phyloP scores from a whole-genome alignment of 805 yeast genomes.

The Vanderwaltozyma tropicalis region DNA sequence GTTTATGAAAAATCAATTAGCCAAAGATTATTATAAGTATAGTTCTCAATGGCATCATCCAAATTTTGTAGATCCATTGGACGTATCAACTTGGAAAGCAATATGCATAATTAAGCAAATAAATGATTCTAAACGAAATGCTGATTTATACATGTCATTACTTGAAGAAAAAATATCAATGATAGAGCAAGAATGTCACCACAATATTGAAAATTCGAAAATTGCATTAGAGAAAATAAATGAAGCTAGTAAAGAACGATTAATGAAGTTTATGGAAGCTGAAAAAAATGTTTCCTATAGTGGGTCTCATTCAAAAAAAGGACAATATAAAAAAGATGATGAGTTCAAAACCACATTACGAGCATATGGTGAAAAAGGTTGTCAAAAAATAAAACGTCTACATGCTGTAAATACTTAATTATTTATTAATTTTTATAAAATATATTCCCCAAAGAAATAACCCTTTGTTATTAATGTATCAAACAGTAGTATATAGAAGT shows the following conservation, averaged over 20 bases:
- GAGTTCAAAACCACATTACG: background rate
- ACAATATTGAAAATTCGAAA: background rate
- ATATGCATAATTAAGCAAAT: slow-evolving; percentile 20
- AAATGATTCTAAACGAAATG: slow-evolving; percentile 6
- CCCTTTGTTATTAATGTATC: background rate
- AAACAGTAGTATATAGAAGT: too few relatives aligned
- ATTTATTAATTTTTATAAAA: too few relatives aligned
- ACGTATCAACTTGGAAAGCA: slow-evolving; percentile 28
- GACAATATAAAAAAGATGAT: background rate
- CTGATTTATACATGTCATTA: slow-evolving; percentile 11
- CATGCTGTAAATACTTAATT: too few relatives aligned
- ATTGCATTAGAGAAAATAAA: too few relatives aligned
- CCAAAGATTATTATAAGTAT: slow-evolving; percentile 14
- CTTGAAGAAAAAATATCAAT: slow-evolving; percentile 14
- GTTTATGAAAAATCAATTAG: slow-evolving; percentile 15
- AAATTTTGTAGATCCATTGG: slow-evolving; percentile 21
- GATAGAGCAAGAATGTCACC: background rate
- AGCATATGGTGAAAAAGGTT: slow-evolving; percentile 2
- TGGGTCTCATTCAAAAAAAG: too few relatives aligned
- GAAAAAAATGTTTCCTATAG: background rate
- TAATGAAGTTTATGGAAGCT: background rate
- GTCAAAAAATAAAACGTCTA: background rate
- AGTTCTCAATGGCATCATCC: slow-evolving; percentile 12
- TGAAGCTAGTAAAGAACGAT: background rate
- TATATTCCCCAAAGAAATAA: background rate